phyloP scores from a whole-genome alignment of 305 asterid species.

The Stenogyne calaminthoides region DNA sequence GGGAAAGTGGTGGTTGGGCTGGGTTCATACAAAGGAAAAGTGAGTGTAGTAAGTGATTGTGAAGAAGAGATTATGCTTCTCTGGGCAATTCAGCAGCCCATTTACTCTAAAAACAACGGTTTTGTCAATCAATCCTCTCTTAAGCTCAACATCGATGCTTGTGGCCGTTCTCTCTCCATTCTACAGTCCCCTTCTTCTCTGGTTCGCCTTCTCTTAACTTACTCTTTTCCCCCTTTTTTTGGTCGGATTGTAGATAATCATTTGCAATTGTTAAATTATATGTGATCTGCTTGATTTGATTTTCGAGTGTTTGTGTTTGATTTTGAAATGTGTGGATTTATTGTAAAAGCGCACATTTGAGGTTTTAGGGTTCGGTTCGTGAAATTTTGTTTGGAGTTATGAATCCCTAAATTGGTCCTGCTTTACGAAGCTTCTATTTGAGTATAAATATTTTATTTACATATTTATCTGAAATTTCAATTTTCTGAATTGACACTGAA shows the following conservation, averaged over 20 bases:
- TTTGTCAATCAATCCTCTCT: slow-evolving; percentile 76
- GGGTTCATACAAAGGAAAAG: slow-evolving; percentile 65
- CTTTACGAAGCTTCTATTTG: not conserved
- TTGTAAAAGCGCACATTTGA: not conserved
- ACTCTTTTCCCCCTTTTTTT: not conserved
- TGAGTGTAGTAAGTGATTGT: slow-evolving; percentile 45
- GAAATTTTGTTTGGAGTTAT: not conserved
- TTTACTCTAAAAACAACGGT: slow-evolving; percentile 69
- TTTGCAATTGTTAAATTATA: not conserved
- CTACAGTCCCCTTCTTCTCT: slow-evolving; percentile 91
- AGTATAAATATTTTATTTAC: not conserved
- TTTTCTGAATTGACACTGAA: not conserved
- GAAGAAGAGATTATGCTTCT: slow-evolving; percentile 80
- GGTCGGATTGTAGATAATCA: not conserved
- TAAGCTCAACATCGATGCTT: slow-evolving; percentile 69
- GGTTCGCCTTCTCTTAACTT: slow-evolving; percentile 37
- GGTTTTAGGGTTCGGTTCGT: slow-evolving; percentile 17
- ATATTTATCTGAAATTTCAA: slow-evolving; percentile 3
- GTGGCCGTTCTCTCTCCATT: slow-evolving; percentile 80
- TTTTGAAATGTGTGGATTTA: not conserved
- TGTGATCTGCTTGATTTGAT: not conserved
- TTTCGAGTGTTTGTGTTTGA: not conserved
- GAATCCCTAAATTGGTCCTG: not conserved
- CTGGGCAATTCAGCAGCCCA: slow-evolving; percentile 93
- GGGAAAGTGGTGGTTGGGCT: slow-evolving; percentile 46